These are phyloP conservation scores for Salvia hispanica DNA, from an alignment of 257 asterid species.

Conservation along the genomic window DNA sequence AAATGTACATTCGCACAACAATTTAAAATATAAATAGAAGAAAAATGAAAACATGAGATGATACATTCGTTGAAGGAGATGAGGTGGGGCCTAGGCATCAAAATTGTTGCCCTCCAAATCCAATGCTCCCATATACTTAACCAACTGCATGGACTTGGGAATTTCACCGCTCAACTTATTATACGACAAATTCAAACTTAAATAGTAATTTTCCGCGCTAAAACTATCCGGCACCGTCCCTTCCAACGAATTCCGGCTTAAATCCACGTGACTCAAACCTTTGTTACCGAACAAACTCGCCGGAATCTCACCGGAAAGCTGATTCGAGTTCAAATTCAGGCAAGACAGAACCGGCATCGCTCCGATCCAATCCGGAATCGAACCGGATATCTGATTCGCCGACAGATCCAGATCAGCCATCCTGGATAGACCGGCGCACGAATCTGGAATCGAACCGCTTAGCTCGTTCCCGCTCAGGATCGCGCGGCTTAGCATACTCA, in stretches of 20 bases:
- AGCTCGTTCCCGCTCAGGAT: conserved; percentile 55
- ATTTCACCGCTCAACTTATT: conserved; percentile 49
- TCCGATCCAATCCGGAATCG: conserved; percentile 42
- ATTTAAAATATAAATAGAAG: too few species aligned
- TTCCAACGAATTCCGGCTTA: conserved; percentile 50
- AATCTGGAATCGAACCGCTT: conserved; percentile 35
- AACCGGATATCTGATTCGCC: conserved; percentile 45
- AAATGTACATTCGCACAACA: background rate
- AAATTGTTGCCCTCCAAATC: conserved; percentile 61
- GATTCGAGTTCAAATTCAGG: conserved; percentile 32
- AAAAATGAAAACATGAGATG: background rate
- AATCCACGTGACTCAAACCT: conserved; percentile 47
- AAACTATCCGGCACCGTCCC: conserved; percentile 61
- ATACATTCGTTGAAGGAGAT: background rate
- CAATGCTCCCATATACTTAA: conserved; percentile 53
- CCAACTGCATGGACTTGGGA: conserved; percentile 52
- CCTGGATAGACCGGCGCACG: conserved; percentile 26
- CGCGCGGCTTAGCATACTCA: conserved; percentile 59
- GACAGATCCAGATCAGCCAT: conserved; percentile 38
- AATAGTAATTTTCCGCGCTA: conserved; percentile 45
- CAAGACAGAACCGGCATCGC: conserved; percentile 36
- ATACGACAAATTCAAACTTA: conserved; percentile 55
- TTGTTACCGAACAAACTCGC: conserved; percentile 35
- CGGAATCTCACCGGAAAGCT: conserved; percentile 41
- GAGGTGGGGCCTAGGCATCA: conserved; percentile 6